A percentile compares a stretch with the other conserved stretches of the same genome.
These are phyloP conservation scores for Lobosporangium transversale DNA, from an alignment of 192 early-diverging fungal genomes.

Conservation along the genomic window DNA sequence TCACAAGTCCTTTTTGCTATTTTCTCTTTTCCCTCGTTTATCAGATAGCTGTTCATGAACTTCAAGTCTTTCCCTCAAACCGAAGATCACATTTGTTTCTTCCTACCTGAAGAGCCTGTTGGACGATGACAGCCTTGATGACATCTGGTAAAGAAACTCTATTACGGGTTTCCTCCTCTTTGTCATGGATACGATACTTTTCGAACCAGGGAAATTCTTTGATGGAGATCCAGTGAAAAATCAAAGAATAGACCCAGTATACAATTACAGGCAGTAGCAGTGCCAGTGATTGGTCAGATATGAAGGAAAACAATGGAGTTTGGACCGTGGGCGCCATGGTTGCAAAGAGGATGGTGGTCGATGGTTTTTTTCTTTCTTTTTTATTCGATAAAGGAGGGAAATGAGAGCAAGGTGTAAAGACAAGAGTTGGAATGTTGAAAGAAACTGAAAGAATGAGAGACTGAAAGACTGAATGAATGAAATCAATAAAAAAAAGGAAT, in stretches of 20 bases:
- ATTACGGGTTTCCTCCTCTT: conserved; percentile 66
- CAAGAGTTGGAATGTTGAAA: not conserved
- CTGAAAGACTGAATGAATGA: not conserved
- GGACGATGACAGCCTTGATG: conserved; percentile 69
- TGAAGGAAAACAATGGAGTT: conserved; percentile 53
- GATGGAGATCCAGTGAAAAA: conserved; percentile 70
- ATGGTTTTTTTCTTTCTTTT: conserved; percentile 12
- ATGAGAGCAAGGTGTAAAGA: not conserved
- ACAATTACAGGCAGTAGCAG: conserved; percentile 65
- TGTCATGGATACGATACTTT: conserved; percentile 73
- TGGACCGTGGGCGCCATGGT: conserved; percentile 52
- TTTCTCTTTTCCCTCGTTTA: no score
- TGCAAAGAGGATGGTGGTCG: not conserved
- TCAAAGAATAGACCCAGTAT: conserved; percentile 78
- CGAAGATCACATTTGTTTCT: no score
- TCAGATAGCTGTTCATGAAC: no score
- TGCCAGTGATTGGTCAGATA: conserved; percentile 61
- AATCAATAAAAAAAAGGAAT: not conserved
- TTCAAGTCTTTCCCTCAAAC: no score
- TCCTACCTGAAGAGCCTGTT: conserved; percentile 73
- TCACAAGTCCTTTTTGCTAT: no score
- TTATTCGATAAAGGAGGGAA: not conserved
- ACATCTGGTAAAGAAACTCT: conserved; percentile 73
- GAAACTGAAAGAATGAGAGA: not conserved
- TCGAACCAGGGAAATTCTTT: conserved; percentile 70